Evolutionary conservation across 1,284 basidiomycete genomes (phyloP), one percentile per base, ranked within the genome.

Genomic region (Amylostereum areolatum): DNA sequence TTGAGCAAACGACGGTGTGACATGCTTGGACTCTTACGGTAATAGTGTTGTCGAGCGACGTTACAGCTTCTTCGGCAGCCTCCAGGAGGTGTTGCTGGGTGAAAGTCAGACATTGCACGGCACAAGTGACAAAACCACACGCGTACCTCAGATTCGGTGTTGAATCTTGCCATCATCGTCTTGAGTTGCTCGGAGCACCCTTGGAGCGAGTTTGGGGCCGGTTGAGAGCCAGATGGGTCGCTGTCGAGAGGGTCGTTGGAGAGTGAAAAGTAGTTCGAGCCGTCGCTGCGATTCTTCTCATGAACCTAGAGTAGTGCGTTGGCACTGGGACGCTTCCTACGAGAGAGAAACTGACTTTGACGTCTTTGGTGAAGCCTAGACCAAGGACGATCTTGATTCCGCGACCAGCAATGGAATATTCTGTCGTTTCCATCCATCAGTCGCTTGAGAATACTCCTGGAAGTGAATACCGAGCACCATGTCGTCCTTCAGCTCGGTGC

Each of bases 151-250:
- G 35, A 45, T 11, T 39, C 35, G 31, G 43, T 27, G 11, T 36
- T 8, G 10, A 40, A 36, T 7, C 45, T 3, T 18, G 45, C 43
- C 25, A 49, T 49, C 6, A 49, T n/a, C 10, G 39, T 39, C 10
- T 32, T 29, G 10, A 49, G 35, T 2, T 43, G n/a, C 25, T 49
- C 25, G 25, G 46, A 28, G 32, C 36, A 40, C 30, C 48, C 25
- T 18, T 49, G 33, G 12, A 49, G 41, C 8, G 43, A 47, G 41
- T 49, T 49, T 24, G 48, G 44, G 32, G 48, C 48, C 25, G 43
- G 45, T 12, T 29, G 30, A 32, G 43, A 44, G 8, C 36, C 33
- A 24, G 37, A 48, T 33, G 37, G 31, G 44, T 36, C 2, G 0
- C 27, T 29, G 28, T 27, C 36, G 2, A 25, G 30, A 46, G 28